phyloP scores from a whole-genome alignment of 1,284 basidiomycete genomes.

The Coriolopsis trogii region DNA sequence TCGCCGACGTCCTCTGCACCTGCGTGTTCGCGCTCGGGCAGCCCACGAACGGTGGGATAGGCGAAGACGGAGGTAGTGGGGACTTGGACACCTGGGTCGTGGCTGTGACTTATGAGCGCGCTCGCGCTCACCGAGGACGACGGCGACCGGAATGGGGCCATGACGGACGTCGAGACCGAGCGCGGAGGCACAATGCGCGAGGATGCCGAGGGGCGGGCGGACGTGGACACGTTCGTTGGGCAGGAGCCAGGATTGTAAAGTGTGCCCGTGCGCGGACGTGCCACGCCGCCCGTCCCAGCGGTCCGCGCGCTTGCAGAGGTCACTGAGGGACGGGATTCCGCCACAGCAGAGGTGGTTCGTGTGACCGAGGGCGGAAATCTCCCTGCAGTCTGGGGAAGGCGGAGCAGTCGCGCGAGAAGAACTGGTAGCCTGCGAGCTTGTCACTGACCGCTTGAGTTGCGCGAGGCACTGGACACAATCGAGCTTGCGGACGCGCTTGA shows the following conservation, averaged over 20 bases:
- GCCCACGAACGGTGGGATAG: background rate
- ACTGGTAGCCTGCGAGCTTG: constrained; percentile 20
- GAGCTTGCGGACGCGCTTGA: constrained; percentile 27
- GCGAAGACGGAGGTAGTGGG: constrained; percentile 17
- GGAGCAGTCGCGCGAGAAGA: constrained; percentile 18
- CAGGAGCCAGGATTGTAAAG: constrained; percentile 22
- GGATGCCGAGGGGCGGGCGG: background rate
- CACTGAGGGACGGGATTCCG: constrained; percentile 1
- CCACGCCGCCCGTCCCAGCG: background rate
- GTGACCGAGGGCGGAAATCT: constrained; percentile 1
- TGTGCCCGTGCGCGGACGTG: constrained; percentile 19
- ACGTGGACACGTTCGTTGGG: background rate
- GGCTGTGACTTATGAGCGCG: constrained; percentile 4
- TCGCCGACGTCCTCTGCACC: too few species aligned
- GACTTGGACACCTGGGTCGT: constrained; percentile 15
- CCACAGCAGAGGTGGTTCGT: constrained; percentile 2
- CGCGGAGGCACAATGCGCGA: constrained; percentile 16
- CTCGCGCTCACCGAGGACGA: constrained; percentile 1
- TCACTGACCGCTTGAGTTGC: constrained; percentile 19
- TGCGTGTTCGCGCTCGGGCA: constrained; percentile 15
- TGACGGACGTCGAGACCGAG: constrained; percentile 16
- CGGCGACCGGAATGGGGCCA: constrained; percentile 20
- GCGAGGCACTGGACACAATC: constrained; percentile 20
- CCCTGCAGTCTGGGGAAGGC: constrained; percentile 23
- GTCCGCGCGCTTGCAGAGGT: background rate